Evolutionary conservation across 805 yeast genomes (phyloP), one percentile per base, ranked within the genome.

Genomic region (Priceomyces haplophilus): DNA sequence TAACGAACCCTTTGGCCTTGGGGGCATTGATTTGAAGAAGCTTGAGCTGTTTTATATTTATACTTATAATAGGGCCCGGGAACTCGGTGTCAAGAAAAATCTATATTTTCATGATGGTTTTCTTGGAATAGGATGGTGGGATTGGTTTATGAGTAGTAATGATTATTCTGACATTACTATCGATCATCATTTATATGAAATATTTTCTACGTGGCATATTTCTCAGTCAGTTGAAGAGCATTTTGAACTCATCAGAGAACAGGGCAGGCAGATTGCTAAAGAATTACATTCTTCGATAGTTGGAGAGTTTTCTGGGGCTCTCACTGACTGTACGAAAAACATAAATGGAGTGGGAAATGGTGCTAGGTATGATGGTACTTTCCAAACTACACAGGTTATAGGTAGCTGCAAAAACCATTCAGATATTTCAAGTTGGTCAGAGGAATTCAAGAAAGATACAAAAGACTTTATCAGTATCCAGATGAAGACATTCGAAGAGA

Each of bases 221-320:
- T 37, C 37, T n/a, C 29, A 49, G 29, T 31, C 37, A 13, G 34
- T 50, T 20, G 45, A 46, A 3, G 45, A 46, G 8, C 58, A 52
- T 42, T 30, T 49, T 17, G 34, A 32, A 12, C 49, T 41, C 33
- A 45, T 54, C 8, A 17, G 18, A 20, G 39, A 13, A 16, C 42
- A 45, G 25, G 52, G 65, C n/a, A 37, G 61, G 49, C 42, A 64
- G 50, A 52, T 73, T 62, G 8, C 49, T 40, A 20, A 61, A 33
- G 65, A 69, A 36, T 61, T 62, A 35, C 73, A 70, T 34, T 75
- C 76, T 29, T 73, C 78, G 7, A 65, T 83, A 5, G 75, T 79
- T 37, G 90, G 89, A 2, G 89, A 83, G 59, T 83, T 83, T 80
- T 73, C 82, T 24, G 88, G 81, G n/a, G 88, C 85, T 11, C 66